Evolutionary conservation across 768 basidiomycete species (phyloP), one percentile per base, ranked within the genome.

Genomic region (Mycena indigotica): DNA sequence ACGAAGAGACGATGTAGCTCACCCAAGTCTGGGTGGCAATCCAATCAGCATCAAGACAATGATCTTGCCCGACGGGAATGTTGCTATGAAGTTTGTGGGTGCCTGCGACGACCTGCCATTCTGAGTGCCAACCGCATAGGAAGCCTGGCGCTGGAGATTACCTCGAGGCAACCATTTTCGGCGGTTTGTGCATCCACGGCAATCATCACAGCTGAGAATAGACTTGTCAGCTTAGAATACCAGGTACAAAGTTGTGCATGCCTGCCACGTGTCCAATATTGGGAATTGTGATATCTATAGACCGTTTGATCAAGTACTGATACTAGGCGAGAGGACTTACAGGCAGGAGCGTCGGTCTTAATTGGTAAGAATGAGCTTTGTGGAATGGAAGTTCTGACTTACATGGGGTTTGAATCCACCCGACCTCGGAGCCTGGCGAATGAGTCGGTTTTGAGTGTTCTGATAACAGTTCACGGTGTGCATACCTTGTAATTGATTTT

Each of bases 401-500:
- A 64, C 62, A 44, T 64, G 62, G 16, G 62, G 55, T 32, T 57
- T 50, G 35, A 57, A 64, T 12, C 62, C 62, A 1, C 58, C 62
- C 16, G 55, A 56, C 23, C 46, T 24, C 2, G 62, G 52, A 8
- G 28, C 48, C 57, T 63, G 32, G 30, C 10, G 32, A 15, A 38
- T 21, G 17, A 41, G 2, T 28, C 13, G 8, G 38, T 21, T 16
- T 53, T 19, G 21, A 26, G 12, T 4, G 15, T 17, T 17, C 4
- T 24, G 19, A 13, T 10, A 3, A 26, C 16, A 25, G 12, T 15
- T 41, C 15, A n/a, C n/a, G n/a, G 19, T n/a, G n/a, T n/a, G n/a
- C 35, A 26, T 4, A 55, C 62, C 62, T 63, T 64, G 39, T 60
- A 60, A 28, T 64, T 64, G 26, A 64, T 64, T 29, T 64, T 64